Percentiles rank a stretch among this genome's conserved stretches.
Evolutionary conservation across 2,329 filamentous ascomycete species (phyloP).

Genomic region (Bipolaris gigantea): DNA sequence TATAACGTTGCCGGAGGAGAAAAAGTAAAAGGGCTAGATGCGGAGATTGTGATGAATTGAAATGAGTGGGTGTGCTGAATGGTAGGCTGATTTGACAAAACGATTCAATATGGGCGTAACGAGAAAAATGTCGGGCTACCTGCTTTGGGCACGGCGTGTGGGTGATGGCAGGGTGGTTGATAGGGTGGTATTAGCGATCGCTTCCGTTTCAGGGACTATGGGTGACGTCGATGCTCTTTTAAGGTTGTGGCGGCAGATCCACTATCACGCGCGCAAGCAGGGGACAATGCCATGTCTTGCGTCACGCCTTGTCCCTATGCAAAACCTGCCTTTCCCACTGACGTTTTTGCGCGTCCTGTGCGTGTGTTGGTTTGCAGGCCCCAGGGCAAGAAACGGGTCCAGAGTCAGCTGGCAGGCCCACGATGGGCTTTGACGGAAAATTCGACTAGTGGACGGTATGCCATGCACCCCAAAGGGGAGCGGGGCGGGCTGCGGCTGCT

Average conservation of each 20-base stretch:
- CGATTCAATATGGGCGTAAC: too few species aligned
- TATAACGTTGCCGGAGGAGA: too few species aligned
- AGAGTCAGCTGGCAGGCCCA: conserved; percentile 4
- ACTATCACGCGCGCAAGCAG: not conserved
- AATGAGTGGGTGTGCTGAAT: too few species aligned
- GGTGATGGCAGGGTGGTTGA: too few species aligned
- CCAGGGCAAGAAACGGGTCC: not conserved
- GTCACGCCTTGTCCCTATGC: conserved; percentile 19
- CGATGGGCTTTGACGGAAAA: not conserved
- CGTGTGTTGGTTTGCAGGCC: not conserved
- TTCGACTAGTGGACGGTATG: not conserved
- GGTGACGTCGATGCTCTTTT: conserved; percentile 15
- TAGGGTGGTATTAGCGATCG: not conserved
- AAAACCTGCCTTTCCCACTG: conserved; percentile 12
- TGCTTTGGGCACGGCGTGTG: too few species aligned
- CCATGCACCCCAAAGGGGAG: too few species aligned
- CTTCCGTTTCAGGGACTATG: conserved; percentile 3
- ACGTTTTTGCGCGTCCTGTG: not conserved
- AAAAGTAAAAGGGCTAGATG: too few species aligned
- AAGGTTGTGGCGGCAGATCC: conserved; percentile 23
- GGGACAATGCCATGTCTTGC: conserved; percentile 1
- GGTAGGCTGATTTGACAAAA: too few species aligned
- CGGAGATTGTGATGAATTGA: too few species aligned
- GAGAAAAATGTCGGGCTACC: too few species aligned
- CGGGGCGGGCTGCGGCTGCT: not conserved